Evolutionary conservation across 495 filamentous ascomycete species (phyloP), one percentile per base, ranked within the genome.

Genomic region (Xylaria acuta): DNA sequence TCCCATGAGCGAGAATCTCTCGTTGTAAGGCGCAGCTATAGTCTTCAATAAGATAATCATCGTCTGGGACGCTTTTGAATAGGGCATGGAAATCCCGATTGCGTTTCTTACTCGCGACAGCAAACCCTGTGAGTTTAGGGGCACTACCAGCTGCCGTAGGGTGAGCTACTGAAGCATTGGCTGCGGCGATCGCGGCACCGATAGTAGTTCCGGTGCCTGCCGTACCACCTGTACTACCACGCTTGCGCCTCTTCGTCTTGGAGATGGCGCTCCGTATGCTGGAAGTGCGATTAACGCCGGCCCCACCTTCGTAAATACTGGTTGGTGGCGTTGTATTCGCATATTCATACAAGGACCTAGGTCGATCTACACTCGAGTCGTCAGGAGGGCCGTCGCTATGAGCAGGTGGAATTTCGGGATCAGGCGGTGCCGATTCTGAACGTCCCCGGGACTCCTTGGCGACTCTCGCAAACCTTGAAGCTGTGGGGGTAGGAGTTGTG

Each of bases 31-130:
- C 96, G 77, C 95, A 97, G 77, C 97, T 97, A 79, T 98, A 99
- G 80, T 99, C 96, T 78, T 99, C 96, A 72, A 99, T 98, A 14
- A 99, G 86, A 74, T 96, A 98, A 79, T 99, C 96, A 75, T 98
- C 96, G 71, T 99, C 96, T 1, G 96, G 96, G 1, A 99, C 97
- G 74, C 94, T 98, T 78, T 93, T 91, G 85, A 99, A 99, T 22
- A 97, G 82, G 58, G 89, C 88, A 76, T 99, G 96, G 72, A 98
- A 99, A 79, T 98, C 97, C 38, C 93, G 86, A 80, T 99, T 99
- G 34, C 96, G 90, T 82, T 96, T 97, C 82, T 95, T 97, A 77
- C 91, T 95, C 59, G 96, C 96, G 63, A 98, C 94, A 64, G 97
- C 95, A 81, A 99, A 98, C 3, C 97, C 97, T 18, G 95, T 97